A percentile compares a stretch with the other conserved stretches of the same genome.
phyloP scores from a whole-genome alignment of 306 rosid species.

The Cicer pinnatifidum region DNA sequence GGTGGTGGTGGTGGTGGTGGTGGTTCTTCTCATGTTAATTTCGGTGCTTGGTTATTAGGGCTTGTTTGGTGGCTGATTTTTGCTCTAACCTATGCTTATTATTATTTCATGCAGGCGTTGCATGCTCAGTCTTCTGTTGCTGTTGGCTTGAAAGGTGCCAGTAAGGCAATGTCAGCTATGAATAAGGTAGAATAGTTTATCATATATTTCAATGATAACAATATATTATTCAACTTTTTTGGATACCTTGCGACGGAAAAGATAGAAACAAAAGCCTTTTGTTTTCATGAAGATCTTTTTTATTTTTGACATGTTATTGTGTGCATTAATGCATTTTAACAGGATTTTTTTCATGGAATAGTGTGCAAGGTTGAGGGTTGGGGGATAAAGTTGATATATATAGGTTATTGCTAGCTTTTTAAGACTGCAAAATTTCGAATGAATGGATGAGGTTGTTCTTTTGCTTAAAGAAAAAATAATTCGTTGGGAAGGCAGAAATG shows the following conservation, averaged over 20 bases:
- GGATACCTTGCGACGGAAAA: not conserved
- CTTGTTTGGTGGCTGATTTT: not conserved
- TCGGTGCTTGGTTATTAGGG: not conserved
- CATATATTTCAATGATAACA: not conserved
- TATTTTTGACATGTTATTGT: not conserved
- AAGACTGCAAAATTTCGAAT: constrained; percentile 32
- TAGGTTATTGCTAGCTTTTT: constrained; percentile 16
- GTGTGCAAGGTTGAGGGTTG: constrained; percentile 32
- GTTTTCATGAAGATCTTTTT: not conserved
- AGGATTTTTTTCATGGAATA: constrained; percentile 24
- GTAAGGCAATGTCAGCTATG: constrained; percentile 85
- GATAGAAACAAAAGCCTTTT: not conserved
- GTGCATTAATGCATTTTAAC: not conserved
- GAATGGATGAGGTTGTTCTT: constrained; percentile 24
- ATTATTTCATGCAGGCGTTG: constrained; percentile 72
- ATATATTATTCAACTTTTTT: not conserved
- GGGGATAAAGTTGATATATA: constrained; percentile 19
- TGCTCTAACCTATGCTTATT: constrained; percentile 24
- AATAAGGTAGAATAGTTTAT: constrained; percentile 64
- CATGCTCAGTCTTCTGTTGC: constrained; percentile 93
- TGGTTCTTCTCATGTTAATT: not conserved
- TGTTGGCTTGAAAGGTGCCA: constrained; percentile 91
- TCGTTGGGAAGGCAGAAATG: constrained; percentile 26
- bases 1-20: constrained; percentile 13
- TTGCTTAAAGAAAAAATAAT: constrained; percentile 20